Evolutionary conservation across 495 filamentous ascomycete genomes (phyloP).

Genomic region (Aspergillus taichungensis): DNA sequence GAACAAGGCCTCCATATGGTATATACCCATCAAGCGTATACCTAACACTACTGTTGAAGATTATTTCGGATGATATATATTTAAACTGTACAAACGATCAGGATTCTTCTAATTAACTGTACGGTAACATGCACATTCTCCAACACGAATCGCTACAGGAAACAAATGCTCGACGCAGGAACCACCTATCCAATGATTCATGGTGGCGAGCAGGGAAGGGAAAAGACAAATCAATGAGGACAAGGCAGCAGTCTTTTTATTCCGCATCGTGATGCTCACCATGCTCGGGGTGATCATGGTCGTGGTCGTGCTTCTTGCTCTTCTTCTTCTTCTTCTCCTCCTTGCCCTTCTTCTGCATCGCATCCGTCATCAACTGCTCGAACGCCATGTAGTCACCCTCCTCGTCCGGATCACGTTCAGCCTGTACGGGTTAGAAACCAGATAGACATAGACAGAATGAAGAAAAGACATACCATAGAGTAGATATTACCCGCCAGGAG

Average conservation of each 20-base stretch:
- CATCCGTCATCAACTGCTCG: slow-evolving; percentile 95
- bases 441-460: background rate
- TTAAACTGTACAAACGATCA: background rate
- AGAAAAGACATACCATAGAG: slow-evolving; percentile 53
- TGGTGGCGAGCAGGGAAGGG: no score
- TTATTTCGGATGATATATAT: no score
- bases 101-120: slow-evolving; percentile 1
- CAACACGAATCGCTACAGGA: background rate
- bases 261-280: slow-evolving; percentile 3
- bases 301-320: slow-evolving; percentile 41
- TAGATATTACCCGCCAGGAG: slow-evolving; percentile 84
- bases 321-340: slow-evolving; percentile 74
- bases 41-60: no score
- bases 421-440: slow-evolving; percentile 40
- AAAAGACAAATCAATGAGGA: background rate
- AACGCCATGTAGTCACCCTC: slow-evolving; percentile 99
- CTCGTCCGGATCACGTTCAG: slow-evolving; percentile 84
- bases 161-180: background rate
- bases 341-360: slow-evolving; percentile 80
- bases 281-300: slow-evolving; percentile 1
- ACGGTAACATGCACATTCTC: background rate
- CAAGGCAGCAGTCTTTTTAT: slow-evolving; percentile 10
- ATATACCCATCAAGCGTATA: no score
- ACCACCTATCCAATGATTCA: slow-evolving; percentile 1
- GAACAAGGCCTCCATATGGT: no score